Conservation (phyloP, 2,329 filamentous ascomycete species). For the Cladosporium sp. region DNA sequence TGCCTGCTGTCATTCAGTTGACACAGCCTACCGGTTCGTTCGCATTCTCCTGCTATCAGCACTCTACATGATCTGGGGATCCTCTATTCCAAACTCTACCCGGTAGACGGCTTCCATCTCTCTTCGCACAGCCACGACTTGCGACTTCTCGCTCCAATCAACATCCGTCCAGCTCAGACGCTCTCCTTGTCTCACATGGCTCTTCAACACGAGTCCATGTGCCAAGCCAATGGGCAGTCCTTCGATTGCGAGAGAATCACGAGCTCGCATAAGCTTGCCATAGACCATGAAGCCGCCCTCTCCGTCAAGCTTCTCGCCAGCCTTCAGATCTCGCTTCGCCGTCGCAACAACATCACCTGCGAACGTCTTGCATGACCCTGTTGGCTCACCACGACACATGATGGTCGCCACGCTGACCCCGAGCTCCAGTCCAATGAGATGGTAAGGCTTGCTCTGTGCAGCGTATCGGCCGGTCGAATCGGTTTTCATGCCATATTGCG, state of each 20-base stretch:
- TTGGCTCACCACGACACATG: constrained; percentile 45
- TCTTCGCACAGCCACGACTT: constrained; percentile 39
- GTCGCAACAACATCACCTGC: constrained; percentile 45
- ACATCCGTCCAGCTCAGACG: constrained; percentile 43
- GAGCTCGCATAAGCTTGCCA: constrained; percentile 41
- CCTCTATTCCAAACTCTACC: constrained; percentile 19
- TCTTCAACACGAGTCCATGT: constrained; percentile 40
- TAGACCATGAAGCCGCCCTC: constrained; percentile 46
- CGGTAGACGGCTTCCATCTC: constrained; percentile 42
- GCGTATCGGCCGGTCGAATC: constrained; percentile 41
- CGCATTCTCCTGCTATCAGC: too few species aligned
- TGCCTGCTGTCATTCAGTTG: not conserved
- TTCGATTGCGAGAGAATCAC: constrained; percentile 38
- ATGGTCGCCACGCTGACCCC: constrained; percentile 43
- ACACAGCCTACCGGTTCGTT: not conserved
- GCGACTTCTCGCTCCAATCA: constrained; percentile 38
- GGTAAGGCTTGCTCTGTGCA: constrained; percentile 46
- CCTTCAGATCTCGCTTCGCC: constrained; percentile 43
- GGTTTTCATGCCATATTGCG: constrained; percentile 44
- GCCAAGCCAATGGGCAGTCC: constrained; percentile 43
- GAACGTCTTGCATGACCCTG: constrained; percentile 43
- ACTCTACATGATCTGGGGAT: not conserved
- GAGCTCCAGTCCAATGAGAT: constrained; percentile 46
- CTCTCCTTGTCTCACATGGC: constrained; percentile 39
- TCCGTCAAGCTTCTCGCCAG: constrained; percentile 43